A percentile compares a stretch with the other conserved stretches of the same genome.
These are phyloP conservation scores for Boletus rex-veris DNA, from an alignment of 768 basidiomycete genomes.

Conservation along the genomic window DNA sequence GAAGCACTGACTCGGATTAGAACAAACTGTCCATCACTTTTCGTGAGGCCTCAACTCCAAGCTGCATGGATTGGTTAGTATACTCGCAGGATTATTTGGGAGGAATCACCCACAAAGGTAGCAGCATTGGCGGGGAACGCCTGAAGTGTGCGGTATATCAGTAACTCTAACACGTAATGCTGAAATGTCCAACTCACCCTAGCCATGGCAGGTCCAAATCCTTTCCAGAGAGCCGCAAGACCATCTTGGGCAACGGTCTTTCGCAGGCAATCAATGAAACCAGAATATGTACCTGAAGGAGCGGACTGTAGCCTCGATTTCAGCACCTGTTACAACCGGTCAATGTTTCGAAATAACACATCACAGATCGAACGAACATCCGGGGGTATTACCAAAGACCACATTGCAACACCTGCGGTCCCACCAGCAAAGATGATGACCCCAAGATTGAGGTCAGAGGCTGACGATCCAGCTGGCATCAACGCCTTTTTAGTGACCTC, in stretches of 20 bases:
- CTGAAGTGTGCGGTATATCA: constrained; percentile 34
- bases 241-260: constrained; percentile 93
- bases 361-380: constrained; percentile 57
- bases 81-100: neutral
- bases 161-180: neutral
- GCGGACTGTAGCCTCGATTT: constrained; percentile 97
- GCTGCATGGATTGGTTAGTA: constrained; percentile 39
- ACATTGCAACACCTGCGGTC: constrained; percentile 96
- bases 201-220: constrained; percentile 96
- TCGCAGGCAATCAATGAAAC: constrained; percentile 85
- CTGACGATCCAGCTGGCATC: constrained; percentile 76
- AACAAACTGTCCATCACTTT: constrained; percentile 74
- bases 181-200: constrained; percentile 47
- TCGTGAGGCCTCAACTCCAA: constrained; percentile 90
- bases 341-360: neutral
- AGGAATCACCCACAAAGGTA: constrained; percentile 64
- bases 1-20: constrained; percentile 19
- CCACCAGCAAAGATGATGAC: constrained; percentile 92
- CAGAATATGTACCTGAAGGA: constrained; percentile 95
- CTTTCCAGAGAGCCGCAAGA: constrained; percentile 87
- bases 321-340: constrained; percentile 60
- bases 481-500: constrained; percentile 88
- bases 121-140: constrained; percentile 98
- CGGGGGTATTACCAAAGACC: constrained; percentile 94
- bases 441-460: constrained; percentile 77